Evolutionary conservation across 1,284 basidiomycete species (phyloP), one percentile per base, ranked within the genome.

Genomic region (Rhodotorula sp.): DNA sequence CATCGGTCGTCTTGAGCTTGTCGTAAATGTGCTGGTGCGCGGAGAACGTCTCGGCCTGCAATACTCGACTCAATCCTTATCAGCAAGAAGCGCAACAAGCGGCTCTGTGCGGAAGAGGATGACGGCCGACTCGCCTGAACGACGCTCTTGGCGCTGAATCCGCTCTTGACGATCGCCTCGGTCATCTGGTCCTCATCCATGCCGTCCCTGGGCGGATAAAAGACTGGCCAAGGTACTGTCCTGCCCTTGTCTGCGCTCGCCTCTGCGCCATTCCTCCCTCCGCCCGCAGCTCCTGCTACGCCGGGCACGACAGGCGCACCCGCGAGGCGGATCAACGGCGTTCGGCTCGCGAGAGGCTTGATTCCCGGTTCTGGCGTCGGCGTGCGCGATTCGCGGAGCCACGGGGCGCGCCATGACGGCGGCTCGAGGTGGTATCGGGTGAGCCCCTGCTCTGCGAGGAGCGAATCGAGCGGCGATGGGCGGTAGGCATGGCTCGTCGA

Each of bases 131-230:
- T 77, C 75, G 90, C 91, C 53, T 87, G 84, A 50, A 94, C 89
- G 41, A 87, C 84, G 23, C 84, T 84, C 44, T 84, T 83, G 41
- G 88, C 83, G 12, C 84, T 79, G 73, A 91, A 91, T 0, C 96
- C 96, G 79, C 87, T 86, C 83, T 91, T 91, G 70, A 97, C 88
- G 77, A 90, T 90, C 0, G 81, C 79, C 70, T 91, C 89, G 0
- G 91, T 90, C 67, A 97, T 83, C 7, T 88, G 82, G 79, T 97
- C 93, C 81, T 97, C 95, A 44, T 91, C 88, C 81, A 95, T 91
- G 12, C 88, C 87, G 23, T 91, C 88, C 65, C 87, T 85, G 7
- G 93, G 91, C 53, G 93, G 93, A 80, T 91, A 88, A 80, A 93
- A 93, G 49, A 93, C 92, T 63, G 89, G 87, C 79, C 90, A 94